phyloP scores from a whole-genome alignment of 257 asterid species.

The Rhazya stricta region DNA sequence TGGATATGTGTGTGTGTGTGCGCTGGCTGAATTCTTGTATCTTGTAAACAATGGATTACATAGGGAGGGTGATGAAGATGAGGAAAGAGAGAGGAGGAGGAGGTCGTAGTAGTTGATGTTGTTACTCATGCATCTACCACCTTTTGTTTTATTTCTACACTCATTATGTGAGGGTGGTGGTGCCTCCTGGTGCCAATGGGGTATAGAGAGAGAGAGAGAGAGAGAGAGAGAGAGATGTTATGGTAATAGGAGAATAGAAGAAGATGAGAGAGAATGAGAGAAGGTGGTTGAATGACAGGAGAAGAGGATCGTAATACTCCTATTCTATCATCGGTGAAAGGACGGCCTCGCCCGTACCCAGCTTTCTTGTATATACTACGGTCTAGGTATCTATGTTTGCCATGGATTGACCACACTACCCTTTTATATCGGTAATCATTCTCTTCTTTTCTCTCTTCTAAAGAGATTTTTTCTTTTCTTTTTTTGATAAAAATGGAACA shows the following conservation, averaged over 20 bases:
- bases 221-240: not conserved
- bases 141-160: constrained; percentile 62
- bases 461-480: no score
- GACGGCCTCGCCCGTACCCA: constrained; percentile 3
- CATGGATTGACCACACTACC: not conserved
- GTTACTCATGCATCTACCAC: constrained; percentile 98
- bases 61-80: not conserved
- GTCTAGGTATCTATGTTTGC: not conserved
- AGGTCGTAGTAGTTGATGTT: constrained; percentile 38
- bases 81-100: constrained; percentile 17
- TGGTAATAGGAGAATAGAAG: not conserved
- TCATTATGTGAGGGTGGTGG: constrained; percentile 35
- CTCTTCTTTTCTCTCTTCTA: no score
- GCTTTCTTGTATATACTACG: not conserved
- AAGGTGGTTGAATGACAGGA: constrained; percentile 23
- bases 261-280: constrained; percentile 2
- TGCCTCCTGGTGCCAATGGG: not conserved
- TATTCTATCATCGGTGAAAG: constrained; percentile 3
- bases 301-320: constrained; percentile 7
- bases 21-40: constrained; percentile 14
- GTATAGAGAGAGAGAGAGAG: not conserved
- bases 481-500: no score
- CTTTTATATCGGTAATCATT: not conserved
- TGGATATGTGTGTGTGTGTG: no score
- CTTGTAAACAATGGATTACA: constrained; percentile 17